Conservation (phyloP, 306 rosid species). For the Cicer arietinum region DNA sequence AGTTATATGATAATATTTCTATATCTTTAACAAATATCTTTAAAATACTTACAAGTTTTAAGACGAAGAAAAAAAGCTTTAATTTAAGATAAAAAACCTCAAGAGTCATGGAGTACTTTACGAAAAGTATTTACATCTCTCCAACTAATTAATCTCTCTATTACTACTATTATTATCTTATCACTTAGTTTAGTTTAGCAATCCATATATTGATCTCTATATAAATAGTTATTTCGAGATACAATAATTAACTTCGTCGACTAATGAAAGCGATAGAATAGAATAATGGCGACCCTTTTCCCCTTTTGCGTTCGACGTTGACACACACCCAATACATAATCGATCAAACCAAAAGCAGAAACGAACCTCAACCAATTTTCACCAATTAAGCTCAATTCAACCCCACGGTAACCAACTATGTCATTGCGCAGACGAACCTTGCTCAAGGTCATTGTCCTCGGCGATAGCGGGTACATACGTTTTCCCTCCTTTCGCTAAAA, state of each 20-base stretch:
- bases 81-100: too few relatives aligned
- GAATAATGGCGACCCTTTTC: conserved; percentile 54
- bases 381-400: background rate
- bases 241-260: background rate
- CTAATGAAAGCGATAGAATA: conserved; percentile 47
- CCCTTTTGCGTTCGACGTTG: conserved; percentile 38
- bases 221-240: background rate
- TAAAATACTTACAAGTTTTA: too few relatives aligned
- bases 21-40: too few relatives aligned
- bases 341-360: background rate
- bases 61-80: too few relatives aligned
- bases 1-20: too few relatives aligned
- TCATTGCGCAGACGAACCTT: conserved; percentile 86
- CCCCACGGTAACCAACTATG: conserved; percentile 60
- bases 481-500: conserved; percentile 27
- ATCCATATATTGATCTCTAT: too few relatives aligned
- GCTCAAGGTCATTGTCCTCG: conserved; percentile 99
- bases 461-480: conserved; percentile 86
- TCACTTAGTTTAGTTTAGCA: too few relatives aligned
- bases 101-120: too few relatives aligned
- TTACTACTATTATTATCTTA: too few relatives aligned
- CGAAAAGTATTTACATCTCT: too few relatives aligned
- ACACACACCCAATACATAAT: conserved; percentile 4
- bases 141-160: too few relatives aligned
- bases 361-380: background rate